Percentiles rank a stretch among this genome's conserved stretches.
These are phyloP conservation scores for Fomitopsis schrenkii DNA, from an alignment of 1,284 basidiomycete species.

Conservation along the genomic window DNA sequence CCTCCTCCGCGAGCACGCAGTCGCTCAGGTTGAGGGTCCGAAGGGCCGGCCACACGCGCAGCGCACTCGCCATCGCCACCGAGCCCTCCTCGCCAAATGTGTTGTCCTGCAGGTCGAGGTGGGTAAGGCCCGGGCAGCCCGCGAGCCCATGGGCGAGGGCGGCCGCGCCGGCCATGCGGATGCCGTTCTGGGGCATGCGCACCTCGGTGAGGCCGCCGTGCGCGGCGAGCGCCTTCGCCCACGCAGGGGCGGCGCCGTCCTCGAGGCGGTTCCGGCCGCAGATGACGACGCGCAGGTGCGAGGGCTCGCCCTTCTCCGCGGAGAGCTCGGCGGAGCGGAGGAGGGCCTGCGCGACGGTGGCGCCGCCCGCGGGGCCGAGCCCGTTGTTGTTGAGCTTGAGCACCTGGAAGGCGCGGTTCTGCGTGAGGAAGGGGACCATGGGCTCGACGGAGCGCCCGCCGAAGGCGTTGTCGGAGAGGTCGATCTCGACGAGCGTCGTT, in stretches of 20 bases:
- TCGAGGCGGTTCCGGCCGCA: constrained; percentile 96
- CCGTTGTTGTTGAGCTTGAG: constrained; percentile 98
- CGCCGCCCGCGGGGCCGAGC: constrained; percentile 89
- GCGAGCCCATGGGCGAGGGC: constrained; percentile 76
- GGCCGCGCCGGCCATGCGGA: constrained; percentile 91
- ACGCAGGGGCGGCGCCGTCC: constrained; percentile 80
- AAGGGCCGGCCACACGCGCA: constrained; percentile 71
- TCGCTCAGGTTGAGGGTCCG: constrained; percentile 87
- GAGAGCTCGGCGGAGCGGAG: constrained; percentile 72
- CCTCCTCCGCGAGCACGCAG: constrained; percentile 78
- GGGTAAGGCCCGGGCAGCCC: constrained; percentile 63
- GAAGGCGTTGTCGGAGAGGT: constrained; percentile 96
- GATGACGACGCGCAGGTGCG: constrained; percentile 77
- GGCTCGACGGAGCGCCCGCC: constrained; percentile 95
- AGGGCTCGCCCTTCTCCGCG: constrained; percentile 61
- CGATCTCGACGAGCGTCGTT: constrained; percentile 79
- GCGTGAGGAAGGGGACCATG: constrained; percentile 85
- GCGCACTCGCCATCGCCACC: constrained; percentile 69
- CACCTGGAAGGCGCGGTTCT: constrained; percentile 77
- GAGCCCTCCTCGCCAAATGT: constrained; percentile 81
- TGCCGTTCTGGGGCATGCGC: constrained; percentile 95
- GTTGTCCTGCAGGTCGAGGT: constrained; percentile 95
- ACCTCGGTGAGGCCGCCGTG: constrained; percentile 84
- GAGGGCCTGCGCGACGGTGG: constrained; percentile 83
- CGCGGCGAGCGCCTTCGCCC: constrained; percentile 86